These are phyloP conservation scores for Beta corolliflora DNA, from an alignment of 179 eudicot genomes.

Conservation along the genomic window DNA sequence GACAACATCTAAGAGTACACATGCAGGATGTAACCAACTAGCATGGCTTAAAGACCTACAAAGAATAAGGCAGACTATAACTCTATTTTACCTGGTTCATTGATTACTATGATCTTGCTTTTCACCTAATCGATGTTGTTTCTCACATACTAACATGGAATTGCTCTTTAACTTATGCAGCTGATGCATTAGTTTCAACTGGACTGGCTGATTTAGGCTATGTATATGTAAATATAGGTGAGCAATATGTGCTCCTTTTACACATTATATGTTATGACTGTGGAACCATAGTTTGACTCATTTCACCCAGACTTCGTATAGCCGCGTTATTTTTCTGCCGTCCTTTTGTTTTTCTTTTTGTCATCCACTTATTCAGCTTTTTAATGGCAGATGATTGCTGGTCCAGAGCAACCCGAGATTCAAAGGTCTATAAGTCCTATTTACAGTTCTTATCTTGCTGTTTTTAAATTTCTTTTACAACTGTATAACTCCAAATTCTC, in stretches of 20 bases:
- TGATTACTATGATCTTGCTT: not conserved
- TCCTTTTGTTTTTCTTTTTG: not conserved
- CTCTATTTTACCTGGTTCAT: not conserved
- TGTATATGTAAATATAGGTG: constrained; percentile 83
- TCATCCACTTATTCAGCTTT: not conserved
- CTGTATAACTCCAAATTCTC: not conserved
- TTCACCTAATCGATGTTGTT: not conserved
- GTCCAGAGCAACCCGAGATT: constrained; percentile 49
- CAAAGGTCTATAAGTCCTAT: constrained; percentile 40
- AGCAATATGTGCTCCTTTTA: not conserved
- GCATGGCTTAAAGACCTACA: too few relatives aligned
- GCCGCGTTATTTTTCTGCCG: not conserved
- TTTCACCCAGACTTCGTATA: constrained; percentile 1
- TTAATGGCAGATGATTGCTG: constrained; percentile 89
- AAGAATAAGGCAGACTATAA: not conserved
- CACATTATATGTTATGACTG: not conserved
- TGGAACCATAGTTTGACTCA: not conserved
- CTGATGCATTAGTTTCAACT: constrained; percentile 87
- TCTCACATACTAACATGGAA: constrained; percentile 9
- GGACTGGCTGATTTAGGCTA: constrained; percentile 89
- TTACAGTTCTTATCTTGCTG: not conserved
- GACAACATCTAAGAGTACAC: too few relatives aligned
- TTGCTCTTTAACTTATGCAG: constrained; percentile 41
- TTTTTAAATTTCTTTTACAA: not conserved
- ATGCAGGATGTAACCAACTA: too few relatives aligned